Conservation (phyloP, 2,329 filamentous ascomycete genomes). For the Boeremia lycopersici region DNA sequence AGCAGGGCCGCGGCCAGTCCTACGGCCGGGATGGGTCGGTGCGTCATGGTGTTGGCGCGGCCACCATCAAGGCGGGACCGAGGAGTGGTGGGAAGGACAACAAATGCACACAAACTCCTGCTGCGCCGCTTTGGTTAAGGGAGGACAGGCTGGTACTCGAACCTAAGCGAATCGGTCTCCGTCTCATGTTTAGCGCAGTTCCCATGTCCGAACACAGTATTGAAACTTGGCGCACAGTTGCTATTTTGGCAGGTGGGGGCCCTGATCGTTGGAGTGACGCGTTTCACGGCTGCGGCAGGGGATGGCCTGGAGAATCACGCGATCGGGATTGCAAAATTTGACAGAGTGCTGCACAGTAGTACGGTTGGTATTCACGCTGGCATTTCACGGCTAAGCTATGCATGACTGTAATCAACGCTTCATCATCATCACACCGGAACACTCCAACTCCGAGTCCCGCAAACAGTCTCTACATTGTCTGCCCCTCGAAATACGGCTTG, state of each 20-base stretch:
- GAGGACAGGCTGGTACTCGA: conserved; percentile 14
- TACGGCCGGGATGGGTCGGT: conserved; percentile 25
- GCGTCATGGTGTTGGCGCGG: conserved; percentile 14
- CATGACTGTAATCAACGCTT: background rate
- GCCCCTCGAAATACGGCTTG: conserved; percentile 67
- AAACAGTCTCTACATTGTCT: conserved; percentile 18
- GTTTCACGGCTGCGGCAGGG: conserved; percentile 3
- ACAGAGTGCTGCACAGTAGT: background rate
- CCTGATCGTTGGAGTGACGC: conserved; percentile 6
- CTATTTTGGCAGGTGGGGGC: conserved; percentile 18
- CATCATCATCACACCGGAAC: background rate
- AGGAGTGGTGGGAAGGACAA: background rate
- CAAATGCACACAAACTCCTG: too few species aligned
- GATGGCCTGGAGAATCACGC: background rate
- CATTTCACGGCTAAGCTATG: conserved; percentile 5
- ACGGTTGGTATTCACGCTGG: background rate
- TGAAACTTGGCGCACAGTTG: conserved; percentile 15
- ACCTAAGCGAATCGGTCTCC: conserved; percentile 16
- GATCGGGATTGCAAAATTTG: background rate
- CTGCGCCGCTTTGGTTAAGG: conserved; percentile 7
- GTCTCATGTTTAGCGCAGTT: conserved; percentile 15
- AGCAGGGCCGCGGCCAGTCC: conserved; percentile 28
- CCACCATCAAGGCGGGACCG: conserved; percentile 11
- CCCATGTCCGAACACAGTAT: conserved; percentile 11
- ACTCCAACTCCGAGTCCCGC: background rate